Base-by-base conservation (phyloP, 2,329 filamentous ascomycete genomes). In the Bipolaris victoriae region DNA sequence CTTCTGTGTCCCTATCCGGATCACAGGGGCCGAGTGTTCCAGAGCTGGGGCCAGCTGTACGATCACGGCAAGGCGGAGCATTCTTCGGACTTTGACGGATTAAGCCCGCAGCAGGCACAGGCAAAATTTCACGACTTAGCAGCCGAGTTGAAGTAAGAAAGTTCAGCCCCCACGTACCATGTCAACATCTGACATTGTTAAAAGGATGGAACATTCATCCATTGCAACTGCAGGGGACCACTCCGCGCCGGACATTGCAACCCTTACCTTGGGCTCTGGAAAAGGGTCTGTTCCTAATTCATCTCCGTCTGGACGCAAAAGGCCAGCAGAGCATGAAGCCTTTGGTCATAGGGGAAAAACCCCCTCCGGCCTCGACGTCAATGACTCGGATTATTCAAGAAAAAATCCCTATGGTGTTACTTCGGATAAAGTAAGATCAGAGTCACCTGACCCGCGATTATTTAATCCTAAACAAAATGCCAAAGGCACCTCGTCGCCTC, bases 1-100 rank as follows among this genome's bases (percentile, higher is more conserved):
- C 48, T 74, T 5, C 49, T 63, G 1, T 77, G 74, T 58, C 74
- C 75, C 1, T 76, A 69, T 44, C 67, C 67, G 24, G 54, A 51
- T 5, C 67, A 71, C 22, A 52, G 65, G 7, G 68, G 67, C 1
- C 61, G 68, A 1, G 67, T 72, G 0, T 77, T 77, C 55, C 70
- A 71, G 9, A 63, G 9, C 31, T 16, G 67, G 1, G 63, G 69
- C 11, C 67, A 71, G 29, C 56, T 76, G 0, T 60, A 60, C 31
- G 49, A 56, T 29, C 74, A 77, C 53, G 68, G 61, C 7, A 66
- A 52, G n/a, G 41, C 57, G 2, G 69, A 75, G 7, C 75, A 77
- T 60, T 44, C 53, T 7, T 44, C 61, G 1, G 55, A 65, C 5
- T 36, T 76, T n/a, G 44, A 61, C 9, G 63, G 49, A 3, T 31